These are phyloP conservation scores for Boletellus sp. DNA, from an alignment of 1,284 basidiomycete species.

Conservation along the genomic window DNA sequence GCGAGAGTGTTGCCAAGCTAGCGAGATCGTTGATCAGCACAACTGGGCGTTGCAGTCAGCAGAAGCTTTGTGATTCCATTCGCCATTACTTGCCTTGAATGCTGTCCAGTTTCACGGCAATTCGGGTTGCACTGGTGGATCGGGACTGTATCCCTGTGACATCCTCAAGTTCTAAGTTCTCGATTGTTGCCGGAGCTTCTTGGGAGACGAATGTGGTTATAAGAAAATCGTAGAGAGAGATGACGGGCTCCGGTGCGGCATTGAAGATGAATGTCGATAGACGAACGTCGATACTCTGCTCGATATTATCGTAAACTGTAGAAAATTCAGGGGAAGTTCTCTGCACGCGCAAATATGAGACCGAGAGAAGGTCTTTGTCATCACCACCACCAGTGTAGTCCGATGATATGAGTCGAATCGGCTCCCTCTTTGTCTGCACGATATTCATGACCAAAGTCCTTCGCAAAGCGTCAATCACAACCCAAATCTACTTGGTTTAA, in stretches of 20 bases:
- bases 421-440: constrained; percentile 55
- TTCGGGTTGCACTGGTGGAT: constrained; percentile 66
- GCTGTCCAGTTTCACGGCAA: constrained; percentile 84
- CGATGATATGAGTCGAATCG: constrained; percentile 79
- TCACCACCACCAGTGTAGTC: constrained; percentile 44
- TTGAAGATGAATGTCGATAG: constrained; percentile 93
- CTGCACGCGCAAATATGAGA: constrained; percentile 82
- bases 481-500: neutral
- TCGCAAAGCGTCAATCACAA: constrained; percentile 9
- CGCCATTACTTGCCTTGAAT: constrained; percentile 60
- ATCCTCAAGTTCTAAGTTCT: constrained; percentile 12
- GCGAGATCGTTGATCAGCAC: constrained; percentile 77
- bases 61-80: neutral
- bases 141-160: constrained; percentile 14
- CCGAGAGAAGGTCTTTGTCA: constrained; percentile 75
- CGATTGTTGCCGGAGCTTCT: constrained; percentile 14
- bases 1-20: constrained; percentile 80
- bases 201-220: constrained; percentile 90
- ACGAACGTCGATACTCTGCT: constrained; percentile 86
- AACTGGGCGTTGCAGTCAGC: constrained; percentile 45
- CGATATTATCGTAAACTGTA: constrained; percentile 80
- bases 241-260: constrained; percentile 87
- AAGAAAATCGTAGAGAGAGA: constrained; percentile 94
- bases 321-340: constrained; percentile 86
- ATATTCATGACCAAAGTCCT: constrained; percentile 73